phyloP scores from a whole-genome alignment of 2,329 filamentous ascomycete species.

The Didymella sp. region DNA sequence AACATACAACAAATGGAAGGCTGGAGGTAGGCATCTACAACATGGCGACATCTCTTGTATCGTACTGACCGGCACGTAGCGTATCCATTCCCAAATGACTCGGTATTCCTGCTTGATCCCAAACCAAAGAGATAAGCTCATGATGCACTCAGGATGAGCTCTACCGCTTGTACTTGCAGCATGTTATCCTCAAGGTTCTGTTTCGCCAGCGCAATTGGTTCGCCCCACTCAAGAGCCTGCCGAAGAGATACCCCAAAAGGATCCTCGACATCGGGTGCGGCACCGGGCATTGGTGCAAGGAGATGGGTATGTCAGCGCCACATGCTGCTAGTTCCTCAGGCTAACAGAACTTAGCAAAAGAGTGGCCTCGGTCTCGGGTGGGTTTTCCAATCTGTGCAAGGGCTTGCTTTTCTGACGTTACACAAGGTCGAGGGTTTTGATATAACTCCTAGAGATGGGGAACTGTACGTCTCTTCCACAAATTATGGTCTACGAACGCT shows the following conservation, averaged over 20 bases:
- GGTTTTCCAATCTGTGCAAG: conserved; percentile 4
- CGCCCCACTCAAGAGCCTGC: conserved; percentile 45
- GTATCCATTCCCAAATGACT: conserved; percentile 51
- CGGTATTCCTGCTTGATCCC: conserved; percentile 37
- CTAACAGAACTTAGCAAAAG: conserved; percentile 41
- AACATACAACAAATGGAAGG: conserved; percentile 51
- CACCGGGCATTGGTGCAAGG: conserved; percentile 52
- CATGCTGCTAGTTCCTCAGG: neutral
- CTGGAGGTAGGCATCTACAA: conserved; percentile 45
- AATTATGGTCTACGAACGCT: neutral
- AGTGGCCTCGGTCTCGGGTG: conserved; percentile 46
- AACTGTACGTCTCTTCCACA: neutral
- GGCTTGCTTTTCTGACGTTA: conserved; percentile 22
- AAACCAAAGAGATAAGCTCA: conserved; percentile 19
- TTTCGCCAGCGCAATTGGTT: conserved; percentile 46
- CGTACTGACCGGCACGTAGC: conserved; percentile 40
- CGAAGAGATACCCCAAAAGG: conserved; percentile 43
- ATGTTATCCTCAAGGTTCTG: conserved; percentile 48
- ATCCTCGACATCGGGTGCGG: conserved; percentile 54
- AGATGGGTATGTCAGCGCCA: conserved; percentile 48
- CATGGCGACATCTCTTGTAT: neutral
- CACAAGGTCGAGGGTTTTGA: conserved; percentile 53
- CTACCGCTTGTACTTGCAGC: conserved; percentile 50
- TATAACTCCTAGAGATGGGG: conserved; percentile 49
- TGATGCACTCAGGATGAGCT: conserved; percentile 44